Base-by-base conservation (phyloP, 495 filamentous ascomycete genomes). In the Penicillium soppii region DNA sequence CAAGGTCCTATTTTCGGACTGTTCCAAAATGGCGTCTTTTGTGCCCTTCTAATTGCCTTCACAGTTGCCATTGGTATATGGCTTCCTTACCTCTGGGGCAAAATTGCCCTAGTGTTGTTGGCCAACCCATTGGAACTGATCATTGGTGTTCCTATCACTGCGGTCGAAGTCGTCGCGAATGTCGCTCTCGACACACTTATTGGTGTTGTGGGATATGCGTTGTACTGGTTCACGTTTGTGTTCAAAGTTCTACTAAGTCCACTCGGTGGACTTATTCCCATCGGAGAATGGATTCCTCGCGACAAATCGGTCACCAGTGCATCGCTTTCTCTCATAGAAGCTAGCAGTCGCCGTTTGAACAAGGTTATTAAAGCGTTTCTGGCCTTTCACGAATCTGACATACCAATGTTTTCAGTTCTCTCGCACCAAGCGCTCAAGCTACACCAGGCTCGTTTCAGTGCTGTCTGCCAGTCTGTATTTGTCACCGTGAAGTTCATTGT, bases 21-120 rank as follows among this genome's bases (percentile, higher is more conserved):
- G 7, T 81, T 97, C 54, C 94, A 97, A 62, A 97, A 97, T 55
- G 91, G 85, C 29, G 86, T 96, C 32, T 97, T 99, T 67, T 92
- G 91, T 59, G 88, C 89, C 22, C 83, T 96, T 48, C 78, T 99
- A 17, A 88, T 99, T 12, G 88, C 89, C 7, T 80, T 88, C 30
- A 95, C 92, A 8, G 84, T 97, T 19, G 86, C 86, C 19, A 62
- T 86, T 49, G 91, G 90, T 7, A 83, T 97, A 37, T 96, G 94
- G 71, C 73, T 97, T 38, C 94, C 94, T 0, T 99, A 97, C 67
- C 83, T 95, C 23, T 83, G 86, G 59, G 94, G 94, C 12, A 94
- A 95, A 56, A 73, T 92, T 19, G 83, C 87, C 3, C 76, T 97
- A 27, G 82, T 94, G 53, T 70, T 88, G 19, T 53, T 95, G 21